phyloP scores from a whole-genome alignment of 2,329 filamentous ascomycete species.

The Talaromyces amestolkiae region DNA sequence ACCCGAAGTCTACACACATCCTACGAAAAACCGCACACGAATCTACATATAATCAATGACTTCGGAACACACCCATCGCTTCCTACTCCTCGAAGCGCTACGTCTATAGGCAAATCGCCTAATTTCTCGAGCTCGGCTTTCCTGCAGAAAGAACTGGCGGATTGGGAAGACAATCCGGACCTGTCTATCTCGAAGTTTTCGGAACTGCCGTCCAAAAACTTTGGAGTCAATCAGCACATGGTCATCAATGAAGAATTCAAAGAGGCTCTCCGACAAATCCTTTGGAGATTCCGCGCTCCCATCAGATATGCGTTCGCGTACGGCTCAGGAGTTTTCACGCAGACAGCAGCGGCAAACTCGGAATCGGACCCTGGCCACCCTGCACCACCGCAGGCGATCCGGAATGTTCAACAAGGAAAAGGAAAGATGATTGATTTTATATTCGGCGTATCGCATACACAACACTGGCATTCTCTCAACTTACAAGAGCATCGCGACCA shows the following conservation, averaged over 20 bases:
- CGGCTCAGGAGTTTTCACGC: conserved; percentile 92
- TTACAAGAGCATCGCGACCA: conserved; percentile 83
- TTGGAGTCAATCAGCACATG: conserved; percentile 95
- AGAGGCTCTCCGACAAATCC: conserved; percentile 77
- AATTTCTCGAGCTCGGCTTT: conserved; percentile 17
- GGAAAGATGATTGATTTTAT: conserved; percentile 99
- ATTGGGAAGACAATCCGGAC: conserved; percentile 75
- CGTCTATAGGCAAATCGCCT: conserved; percentile 17
- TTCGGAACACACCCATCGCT: neutral
- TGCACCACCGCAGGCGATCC: conserved; percentile 73
- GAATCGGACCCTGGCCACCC: conserved; percentile 60
- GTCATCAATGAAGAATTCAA: conserved; percentile 95
- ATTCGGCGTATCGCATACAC: conserved; percentile 87
- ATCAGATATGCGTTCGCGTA: conserved; percentile 98
- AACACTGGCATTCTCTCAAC: conserved; percentile 97
- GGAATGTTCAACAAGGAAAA: conserved; percentile 79
- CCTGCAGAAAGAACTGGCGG: conserved; percentile 35
- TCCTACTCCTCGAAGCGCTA: neutral
- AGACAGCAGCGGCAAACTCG: conserved; percentile 53
- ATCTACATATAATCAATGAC: neutral
- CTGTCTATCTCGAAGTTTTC: conserved; percentile 71
- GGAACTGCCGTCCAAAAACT: conserved; percentile 72
- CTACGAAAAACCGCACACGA: neutral
- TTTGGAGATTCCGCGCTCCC: conserved; percentile 88
- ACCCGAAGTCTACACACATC: conserved; percentile 12